Base-by-base conservation (phyloP, 257 asterid species). In the Galeopsis tetrahit region DNA sequence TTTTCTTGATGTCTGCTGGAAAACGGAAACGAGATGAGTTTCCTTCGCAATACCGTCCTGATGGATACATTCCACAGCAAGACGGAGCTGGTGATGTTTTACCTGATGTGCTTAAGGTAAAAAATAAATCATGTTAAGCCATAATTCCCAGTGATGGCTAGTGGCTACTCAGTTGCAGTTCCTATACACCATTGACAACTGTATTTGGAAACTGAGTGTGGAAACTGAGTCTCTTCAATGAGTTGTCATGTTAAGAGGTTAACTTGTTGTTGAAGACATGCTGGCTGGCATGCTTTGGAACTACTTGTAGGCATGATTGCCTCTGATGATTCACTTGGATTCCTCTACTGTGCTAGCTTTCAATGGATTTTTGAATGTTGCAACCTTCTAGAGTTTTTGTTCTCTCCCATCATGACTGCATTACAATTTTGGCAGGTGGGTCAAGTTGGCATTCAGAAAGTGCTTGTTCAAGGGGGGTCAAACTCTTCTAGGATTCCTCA, bases 21-120 rank as follows among this genome's bases (percentile, higher is more conserved):
- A 93, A 93, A 87, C 81, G 98, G 38, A 93, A 93, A 74, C 78
- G 98, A 78, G 98, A 88, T 15, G 98, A 89, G 49, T 67, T 87
- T 57, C 80, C 90, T 66, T 79, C 97, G 32, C 93, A 88, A 68
- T 82, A 78, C 71, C 84, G 80, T 51, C 70, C 88, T 77, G 89
- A 93, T 68, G 95, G 97, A 68, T 86, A 83, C 82, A 93, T 93
- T 82, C 98, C 98, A 40, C 98, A 93, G 79, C 98, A 90, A 79
- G 98, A 93, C 82, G 98, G 98, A 75, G 89, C 98, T 66, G 93
- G 89, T 38, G 96, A 91, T 72, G 43, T 78, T 60, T 61, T 71
- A 58, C 55, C 86, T 36, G 88, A 84, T 65, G 85, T 70, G 38
- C 42, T 78, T 48, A 84, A 90, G 95, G 98, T 85, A 69, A 48